Base-by-base conservation (phyloP, 2,329 filamentous ascomycete genomes). In the Aspergillus sp. region DNA sequence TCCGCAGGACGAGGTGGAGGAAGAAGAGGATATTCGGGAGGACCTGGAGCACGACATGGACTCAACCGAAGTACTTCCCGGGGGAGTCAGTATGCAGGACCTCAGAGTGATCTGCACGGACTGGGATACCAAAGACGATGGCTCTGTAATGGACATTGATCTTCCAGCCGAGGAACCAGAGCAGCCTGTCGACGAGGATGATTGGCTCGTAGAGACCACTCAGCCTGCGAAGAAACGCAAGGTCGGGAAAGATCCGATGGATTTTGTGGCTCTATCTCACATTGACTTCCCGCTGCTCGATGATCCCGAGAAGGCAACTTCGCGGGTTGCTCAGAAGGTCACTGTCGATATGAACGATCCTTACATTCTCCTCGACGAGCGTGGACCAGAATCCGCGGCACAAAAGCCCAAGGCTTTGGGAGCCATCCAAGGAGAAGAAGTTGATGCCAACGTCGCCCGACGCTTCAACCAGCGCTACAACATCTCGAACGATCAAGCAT, bases 401-500 rank as follows among this genome's bases (percentile, higher is more conserved):
- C 86, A 87, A 65, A 68, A 67, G 47, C 60, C 66, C 4, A 72
- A 68, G 49, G 57, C 62, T 17, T 56, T 64, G 19, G 61, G 62
- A 25, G 63, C 64, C 41, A 60, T 65, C 44, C 65, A 64, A 30
- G 60, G 62, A 15, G 63, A 85, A 80, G 68, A 83, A 79, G 53
- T 83, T 83, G 74, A 82, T 80, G 82, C 83, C 13, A 85, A 83
- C 44, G 72, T 89, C 38, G 82, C 84, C 3, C 86, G 85, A 47
- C 83, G 88, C 48, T 78, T 95, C 32, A 81, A 81, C 33, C 81
- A 85, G 56, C 84, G 91, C 38, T 98, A 95, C 76, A 97, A 97
- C 64, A 87, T 94, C 49, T 95, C 90, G 25, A 97, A 97, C 54
- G 93, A 98, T 61, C 86, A 93, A 50, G 90, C 90, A 1, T 98